These are phyloP conservation scores for Dittrichia graveolens DNA, from an alignment of 129 eudicot species.

Conservation along the genomic window DNA sequence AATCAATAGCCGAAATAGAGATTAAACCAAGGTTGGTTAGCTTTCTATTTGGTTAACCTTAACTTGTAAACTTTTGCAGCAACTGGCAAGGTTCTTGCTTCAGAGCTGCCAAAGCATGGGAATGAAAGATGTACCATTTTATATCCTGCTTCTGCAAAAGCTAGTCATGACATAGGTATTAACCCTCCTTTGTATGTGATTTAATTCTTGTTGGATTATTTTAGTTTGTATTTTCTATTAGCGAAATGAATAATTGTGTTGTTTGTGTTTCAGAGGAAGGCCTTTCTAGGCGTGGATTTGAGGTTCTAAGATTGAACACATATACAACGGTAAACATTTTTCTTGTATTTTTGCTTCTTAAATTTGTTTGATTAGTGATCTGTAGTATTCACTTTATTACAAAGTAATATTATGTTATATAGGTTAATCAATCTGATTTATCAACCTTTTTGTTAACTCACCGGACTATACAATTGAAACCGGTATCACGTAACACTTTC, in stretches of 20 bases:
- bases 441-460: too few relatives aligned
- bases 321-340: constrained; percentile 70
- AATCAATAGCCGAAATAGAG: not conserved
- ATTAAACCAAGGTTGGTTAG: not conserved
- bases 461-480: too few relatives aligned
- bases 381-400: not conserved
- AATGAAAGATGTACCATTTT: constrained; percentile 56
- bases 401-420: too few relatives aligned
- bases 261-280: constrained; percentile 71
- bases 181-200: constrained; percentile 1
- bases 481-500: too few relatives aligned
- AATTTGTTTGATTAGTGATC: not conserved
- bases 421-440: too few relatives aligned
- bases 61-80: constrained; percentile 49
- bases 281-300: constrained; percentile 80
- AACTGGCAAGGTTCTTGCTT: constrained; percentile 83
- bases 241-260: constrained; percentile 6
- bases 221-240: not conserved
- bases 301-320: constrained; percentile 71
- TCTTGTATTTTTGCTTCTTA: not conserved
- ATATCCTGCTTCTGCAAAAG: constrained; percentile 94
- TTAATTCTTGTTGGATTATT: not conserved
- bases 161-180: constrained; percentile 80
- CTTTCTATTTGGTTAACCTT: not conserved
- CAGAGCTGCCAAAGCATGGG: constrained; percentile 73